Evolutionary conservation across 768 basidiomycete genomes (phyloP).

Genomic region (Lactarius sp.): DNA sequence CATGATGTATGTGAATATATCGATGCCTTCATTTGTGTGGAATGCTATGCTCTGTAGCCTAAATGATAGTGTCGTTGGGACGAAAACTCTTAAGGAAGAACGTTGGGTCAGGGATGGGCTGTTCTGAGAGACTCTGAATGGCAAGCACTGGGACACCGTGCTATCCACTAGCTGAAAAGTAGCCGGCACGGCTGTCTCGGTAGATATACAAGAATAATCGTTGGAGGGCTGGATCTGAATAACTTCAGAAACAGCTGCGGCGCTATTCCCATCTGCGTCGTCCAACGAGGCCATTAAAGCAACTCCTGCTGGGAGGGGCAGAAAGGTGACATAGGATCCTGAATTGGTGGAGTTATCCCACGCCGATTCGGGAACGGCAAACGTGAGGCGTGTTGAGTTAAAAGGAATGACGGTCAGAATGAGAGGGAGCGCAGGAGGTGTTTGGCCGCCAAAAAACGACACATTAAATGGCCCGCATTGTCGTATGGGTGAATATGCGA

Average conservation of each 20-base stretch:
- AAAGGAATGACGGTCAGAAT: slow-evolving; percentile 51
- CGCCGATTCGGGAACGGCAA: slow-evolving; percentile 41
- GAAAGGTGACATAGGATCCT: slow-evolving; percentile 44
- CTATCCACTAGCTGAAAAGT: slow-evolving; percentile 34
- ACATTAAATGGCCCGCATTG: slow-evolving; percentile 52
- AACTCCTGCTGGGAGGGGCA: slow-evolving; percentile 48
- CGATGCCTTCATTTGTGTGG: slow-evolving; percentile 29
- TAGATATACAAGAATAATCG: slow-evolving; percentile 41
- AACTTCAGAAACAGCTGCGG: slow-evolving; percentile 45
- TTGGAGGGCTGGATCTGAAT: slow-evolving; percentile 41
- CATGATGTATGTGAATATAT: slow-evolving; percentile 43
- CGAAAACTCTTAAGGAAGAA: slow-evolving; percentile 37
- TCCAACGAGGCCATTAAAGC: slow-evolving; percentile 54
- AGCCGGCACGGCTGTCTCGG: slow-evolving; percentile 10
- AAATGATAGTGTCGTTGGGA: slow-evolving; percentile 30
- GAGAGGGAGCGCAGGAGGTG: slow-evolving; percentile 37
- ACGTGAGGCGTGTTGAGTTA: slow-evolving; percentile 44
- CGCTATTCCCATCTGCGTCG: slow-evolving; percentile 38
- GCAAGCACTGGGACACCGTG: slow-evolving; percentile 44
- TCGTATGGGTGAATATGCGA: slow-evolving; percentile 39
- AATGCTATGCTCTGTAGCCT: slow-evolving; percentile 24
- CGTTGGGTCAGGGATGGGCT: slow-evolving; percentile 34
- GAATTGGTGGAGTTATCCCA: slow-evolving; percentile 36
- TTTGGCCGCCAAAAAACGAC: slow-evolving; percentile 39
- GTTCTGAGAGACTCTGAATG: slow-evolving; percentile 44